Evolutionary conservation across 495 filamentous ascomycete species (phyloP), one percentile per base, ranked within the genome.

Genomic region (Baudoinia panamericana): DNA sequence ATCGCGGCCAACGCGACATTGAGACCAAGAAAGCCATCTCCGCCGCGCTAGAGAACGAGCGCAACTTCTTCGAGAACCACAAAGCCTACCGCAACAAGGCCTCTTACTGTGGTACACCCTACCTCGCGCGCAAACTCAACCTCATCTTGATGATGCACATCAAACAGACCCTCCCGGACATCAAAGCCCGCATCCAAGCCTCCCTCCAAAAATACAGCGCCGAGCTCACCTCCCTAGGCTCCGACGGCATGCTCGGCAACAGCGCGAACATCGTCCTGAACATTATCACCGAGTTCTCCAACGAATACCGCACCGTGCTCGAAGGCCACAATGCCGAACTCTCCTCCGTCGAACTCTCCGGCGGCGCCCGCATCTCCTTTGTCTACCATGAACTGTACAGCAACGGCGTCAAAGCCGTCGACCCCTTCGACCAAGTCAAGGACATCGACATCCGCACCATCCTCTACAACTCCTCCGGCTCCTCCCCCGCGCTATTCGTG

Each of bases 71-170:
- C 58, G 90, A 96, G 48, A 86, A 87, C 58, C 90, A 99, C 73
- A 93, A 92, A 63, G 92, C 90, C 2, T 99, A 99, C 59, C 71
- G 85, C 44, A 99, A 99, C 61, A 99, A 99, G 75, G 81, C 82
- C 53, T 81, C 88, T 12, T 99, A 99, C 68, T 99, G 90, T 62
- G 90, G 90, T 56, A 99, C 90, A 2, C 90, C 90, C 5, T 99
- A 96, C 53, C 69, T 99, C 22, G 90, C 90, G 5, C 76, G 90
- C 33, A 99, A 99, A 63, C 70, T 99, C 41, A 99, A 99, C 60
- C 69, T 97, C 60, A 96, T 99, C 61, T 73, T 99, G 44, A 96
- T 96, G 90, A 99, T 96, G 90, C 90, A 99, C 68, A 99, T 99
- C 68, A 99, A 99, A 63, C 90, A 99, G 67, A 99, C 90, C 5